Evolutionary conservation across 345 rosid species (phyloP).

Genomic region (Fremontodendron californicum): DNA sequence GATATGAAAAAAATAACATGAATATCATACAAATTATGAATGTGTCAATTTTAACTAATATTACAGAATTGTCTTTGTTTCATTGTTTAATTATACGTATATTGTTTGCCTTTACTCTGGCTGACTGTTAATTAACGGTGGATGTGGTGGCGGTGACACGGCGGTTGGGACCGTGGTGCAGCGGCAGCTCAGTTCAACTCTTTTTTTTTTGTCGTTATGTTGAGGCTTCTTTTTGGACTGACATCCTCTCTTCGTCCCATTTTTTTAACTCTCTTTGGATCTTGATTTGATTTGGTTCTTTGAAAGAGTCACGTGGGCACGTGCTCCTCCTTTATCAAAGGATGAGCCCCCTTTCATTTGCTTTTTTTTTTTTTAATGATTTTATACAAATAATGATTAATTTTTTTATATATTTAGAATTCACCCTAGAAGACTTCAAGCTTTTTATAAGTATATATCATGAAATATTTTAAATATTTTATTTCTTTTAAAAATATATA

Average conservation of each 20-base stretch:
- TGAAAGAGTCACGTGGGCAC: neutral
- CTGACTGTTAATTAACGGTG: neutral
- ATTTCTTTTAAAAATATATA: no score
- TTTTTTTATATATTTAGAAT: no score
- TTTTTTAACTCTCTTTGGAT: neutral
- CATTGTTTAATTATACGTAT: neutral
- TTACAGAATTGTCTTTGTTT: no score
- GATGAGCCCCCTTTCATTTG: neutral
- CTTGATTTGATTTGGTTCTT: neutral
- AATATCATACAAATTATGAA: neutral
- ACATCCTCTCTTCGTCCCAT: neutral
- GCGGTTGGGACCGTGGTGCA: neutral
- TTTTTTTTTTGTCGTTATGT: neutral
- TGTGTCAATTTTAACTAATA: no score
- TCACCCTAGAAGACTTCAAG: no score
- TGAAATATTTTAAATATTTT: no score
- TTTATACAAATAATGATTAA: no score
- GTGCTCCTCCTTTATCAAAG: neutral
- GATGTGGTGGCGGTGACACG: neutral
- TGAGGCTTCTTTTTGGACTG: neutral
- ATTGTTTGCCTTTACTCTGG: no score
- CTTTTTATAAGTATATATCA: no score
- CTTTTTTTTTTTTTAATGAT: neutral
- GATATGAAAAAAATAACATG: neutral
- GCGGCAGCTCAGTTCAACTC: neutral